phyloP scores from a whole-genome alignment of 257 asterid species.

The Ehretia macrophylla region DNA sequence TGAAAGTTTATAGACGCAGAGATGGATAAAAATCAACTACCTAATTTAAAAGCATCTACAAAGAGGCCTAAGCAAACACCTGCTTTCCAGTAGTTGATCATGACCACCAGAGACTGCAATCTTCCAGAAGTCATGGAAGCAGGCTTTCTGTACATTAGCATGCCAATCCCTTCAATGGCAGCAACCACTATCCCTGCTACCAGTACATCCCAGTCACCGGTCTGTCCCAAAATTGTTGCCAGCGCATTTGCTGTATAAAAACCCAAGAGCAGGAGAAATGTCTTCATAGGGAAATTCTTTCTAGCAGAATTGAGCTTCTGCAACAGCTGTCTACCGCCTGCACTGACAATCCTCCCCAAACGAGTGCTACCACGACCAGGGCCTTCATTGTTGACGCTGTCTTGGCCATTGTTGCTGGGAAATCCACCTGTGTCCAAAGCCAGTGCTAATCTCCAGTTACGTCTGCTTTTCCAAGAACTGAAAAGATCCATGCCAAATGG shows the following conservation, averaged over 20 bases:
- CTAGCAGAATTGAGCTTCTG: slow-evolving; percentile 77
- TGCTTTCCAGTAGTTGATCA: slow-evolving; percentile 96
- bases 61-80: slow-evolving; percentile 97
- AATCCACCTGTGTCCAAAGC: slow-evolving; percentile 74
- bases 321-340: slow-evolving; percentile 71
- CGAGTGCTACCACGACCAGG: slow-evolving; percentile 72
- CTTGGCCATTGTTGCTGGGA: slow-evolving; percentile 48
- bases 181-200: slow-evolving; percentile 95
- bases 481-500: slow-evolving; percentile 5
- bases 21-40: slow-evolving; percentile 51
- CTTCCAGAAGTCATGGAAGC: slow-evolving; percentile 40
- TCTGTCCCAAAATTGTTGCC: slow-evolving; percentile 92
- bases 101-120: slow-evolving; percentile 61
- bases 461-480: slow-evolving; percentile 33
- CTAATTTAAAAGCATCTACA: slow-evolving; percentile 94
- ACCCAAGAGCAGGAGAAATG: slow-evolving; percentile 86
- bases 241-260: slow-evolving; percentile 95
- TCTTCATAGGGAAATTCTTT: slow-evolving; percentile 77
- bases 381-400: slow-evolving; percentile 34
- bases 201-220: slow-evolving; percentile 96
- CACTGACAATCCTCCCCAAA: slow-evolving; percentile 79
- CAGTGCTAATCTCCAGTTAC: slow-evolving; percentile 39
- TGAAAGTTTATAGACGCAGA: background rate
- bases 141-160: slow-evolving; percentile 85
- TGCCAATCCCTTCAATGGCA: slow-evolving; percentile 92